These are phyloP conservation scores for Psophocarpus tetragonolobus DNA, from an alignment of 306 rosid genomes.

Conservation along the genomic window DNA sequence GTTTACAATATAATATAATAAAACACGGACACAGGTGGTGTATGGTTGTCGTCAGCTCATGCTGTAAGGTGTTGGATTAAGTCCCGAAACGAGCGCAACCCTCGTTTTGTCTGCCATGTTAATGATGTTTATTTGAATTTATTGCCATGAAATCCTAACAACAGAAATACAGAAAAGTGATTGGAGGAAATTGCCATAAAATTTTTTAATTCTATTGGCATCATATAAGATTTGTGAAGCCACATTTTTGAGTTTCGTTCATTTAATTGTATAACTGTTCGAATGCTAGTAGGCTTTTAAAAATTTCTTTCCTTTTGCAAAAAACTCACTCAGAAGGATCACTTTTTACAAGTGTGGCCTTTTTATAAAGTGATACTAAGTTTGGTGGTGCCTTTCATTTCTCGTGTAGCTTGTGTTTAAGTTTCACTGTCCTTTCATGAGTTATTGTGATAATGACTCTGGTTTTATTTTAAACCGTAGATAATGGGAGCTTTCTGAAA, in stretches of 20 bases:
- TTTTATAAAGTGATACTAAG: background rate
- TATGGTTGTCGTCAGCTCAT: too few species aligned
- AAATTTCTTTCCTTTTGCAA: conserved; percentile 1
- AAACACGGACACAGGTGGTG: too few species aligned
- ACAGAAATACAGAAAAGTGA: background rate
- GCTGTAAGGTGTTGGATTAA: too few species aligned
- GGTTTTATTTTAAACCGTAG: conserved; percentile 33
- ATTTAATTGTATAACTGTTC: background rate
- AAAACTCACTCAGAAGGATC: background rate
- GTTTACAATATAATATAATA: too few species aligned
- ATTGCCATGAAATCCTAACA: conserved; percentile 12
- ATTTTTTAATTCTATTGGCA: background rate
- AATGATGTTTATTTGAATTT: conserved; percentile 11
- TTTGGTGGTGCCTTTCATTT: background rate
- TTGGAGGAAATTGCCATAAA: conserved; percentile 12
- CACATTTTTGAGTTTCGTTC: background rate
- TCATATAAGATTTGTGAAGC: background rate
- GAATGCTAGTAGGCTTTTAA: conserved; percentile 3
- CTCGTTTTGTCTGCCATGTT: background rate
- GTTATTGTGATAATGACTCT: conserved; percentile 21
- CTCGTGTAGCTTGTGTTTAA: background rate
- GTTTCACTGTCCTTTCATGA: conserved; percentile 1
- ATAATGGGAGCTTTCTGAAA: conserved; percentile 72
- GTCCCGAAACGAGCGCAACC: too few species aligned
- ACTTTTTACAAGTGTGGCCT: too few species aligned